Percentiles rank a stretch among this genome's conserved stretches.
Conservation (phyloP, 441 rosid species). For the Erodium moschatum region DNA sequence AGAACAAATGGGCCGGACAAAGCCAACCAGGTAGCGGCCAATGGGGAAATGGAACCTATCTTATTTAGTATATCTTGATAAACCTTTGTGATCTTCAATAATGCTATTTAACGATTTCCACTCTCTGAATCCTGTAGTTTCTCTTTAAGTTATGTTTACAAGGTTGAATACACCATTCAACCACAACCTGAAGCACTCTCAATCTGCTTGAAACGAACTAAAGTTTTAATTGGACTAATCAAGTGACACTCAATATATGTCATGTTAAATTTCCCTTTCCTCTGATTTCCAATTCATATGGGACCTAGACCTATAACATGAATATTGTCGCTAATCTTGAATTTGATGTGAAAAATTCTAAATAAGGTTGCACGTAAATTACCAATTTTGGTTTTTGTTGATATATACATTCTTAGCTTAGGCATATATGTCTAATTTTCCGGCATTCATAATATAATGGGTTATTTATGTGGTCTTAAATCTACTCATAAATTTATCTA, state of each 20-base stretch:
- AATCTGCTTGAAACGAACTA: neutral
- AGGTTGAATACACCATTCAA: neutral
- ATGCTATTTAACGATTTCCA: neutral
- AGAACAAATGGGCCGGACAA: neutral
- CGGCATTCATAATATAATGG: neutral
- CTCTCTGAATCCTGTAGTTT: neutral
- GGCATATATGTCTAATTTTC: neutral
- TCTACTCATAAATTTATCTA: neutral
- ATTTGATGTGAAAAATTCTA: neutral
- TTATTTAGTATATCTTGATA: conserved; percentile 2
- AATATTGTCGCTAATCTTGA: neutral
- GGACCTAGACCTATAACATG: neutral
- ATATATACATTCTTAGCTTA: neutral
- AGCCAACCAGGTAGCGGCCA: neutral
- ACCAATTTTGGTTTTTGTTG: neutral
- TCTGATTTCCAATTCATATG: neutral
- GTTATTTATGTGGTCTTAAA: neutral
- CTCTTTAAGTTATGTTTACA: neutral
- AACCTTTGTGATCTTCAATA: neutral
- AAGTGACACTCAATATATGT: no score
- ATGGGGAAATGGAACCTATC: neutral
- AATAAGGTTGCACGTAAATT: neutral
- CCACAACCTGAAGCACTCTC: conserved; percentile 1
- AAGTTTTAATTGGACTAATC: neutral
- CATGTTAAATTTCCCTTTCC: neutral